Evolutionary conservation across 495 filamentous ascomycete genomes (phyloP).

Genomic region (Penicillium paxilli): DNA sequence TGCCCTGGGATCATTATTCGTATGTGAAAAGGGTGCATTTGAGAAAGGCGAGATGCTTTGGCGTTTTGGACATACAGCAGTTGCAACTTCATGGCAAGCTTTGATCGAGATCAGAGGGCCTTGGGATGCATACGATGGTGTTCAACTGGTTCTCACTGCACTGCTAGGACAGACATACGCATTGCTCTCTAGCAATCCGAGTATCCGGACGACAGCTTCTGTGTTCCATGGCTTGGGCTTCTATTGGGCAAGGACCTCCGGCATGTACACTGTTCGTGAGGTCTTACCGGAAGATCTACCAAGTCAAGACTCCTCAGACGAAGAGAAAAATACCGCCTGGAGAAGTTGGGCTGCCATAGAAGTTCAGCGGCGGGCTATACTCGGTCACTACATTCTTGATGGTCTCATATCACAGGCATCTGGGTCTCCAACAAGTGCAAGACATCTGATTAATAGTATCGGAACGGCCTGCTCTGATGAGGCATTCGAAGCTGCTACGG

Average conservation of each 20-base stretch:
- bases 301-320: neutral
- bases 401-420: slow-evolving; percentile 22
- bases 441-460: slow-evolving; percentile 17
- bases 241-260: slow-evolving; percentile 18
- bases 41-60: slow-evolving; percentile 19
- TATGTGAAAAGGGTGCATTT: slow-evolving; percentile 6
- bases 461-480: slow-evolving; percentile 12
- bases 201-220: slow-evolving; percentile 14
- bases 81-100: slow-evolving; percentile 18
- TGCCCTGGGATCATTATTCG: slow-evolving; percentile 17
- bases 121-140: slow-evolving; percentile 19
- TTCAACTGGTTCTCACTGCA: slow-evolving; percentile 17
- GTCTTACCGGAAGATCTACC: neutral
- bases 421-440: slow-evolving; percentile 15
- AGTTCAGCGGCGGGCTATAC: slow-evolving; percentile 14
- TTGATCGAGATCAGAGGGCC: slow-evolving; percentile 13
- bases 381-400: slow-evolving; percentile 18
- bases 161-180: slow-evolving; percentile 20
- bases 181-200: slow-evolving; percentile 11
- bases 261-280: slow-evolving; percentile 14
- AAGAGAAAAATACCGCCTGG: slow-evolving; percentile 4
- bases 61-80: slow-evolving; percentile 19
- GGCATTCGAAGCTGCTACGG: slow-evolving; percentile 15
- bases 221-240: slow-evolving; percentile 19
- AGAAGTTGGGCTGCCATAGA: slow-evolving; percentile 13